A percentile compares a stretch with the other conserved stretches of the same genome.
These are phyloP conservation scores for Pseudognaphalium luteoalbum DNA, from an alignment of 129 eudicot genomes.

Conservation along the genomic window DNA sequence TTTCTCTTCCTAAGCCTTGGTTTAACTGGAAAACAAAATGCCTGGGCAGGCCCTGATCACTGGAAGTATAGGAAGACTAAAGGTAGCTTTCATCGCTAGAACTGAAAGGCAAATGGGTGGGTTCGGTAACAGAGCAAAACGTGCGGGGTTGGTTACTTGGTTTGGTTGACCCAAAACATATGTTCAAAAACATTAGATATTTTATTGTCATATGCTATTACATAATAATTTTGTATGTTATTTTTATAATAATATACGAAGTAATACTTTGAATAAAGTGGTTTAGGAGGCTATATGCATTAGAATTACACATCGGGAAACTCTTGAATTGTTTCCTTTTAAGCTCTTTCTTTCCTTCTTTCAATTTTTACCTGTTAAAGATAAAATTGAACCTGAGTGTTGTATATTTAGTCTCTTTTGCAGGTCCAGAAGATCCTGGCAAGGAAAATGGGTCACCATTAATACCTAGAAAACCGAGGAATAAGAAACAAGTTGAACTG, in stretches of 20 bases:
- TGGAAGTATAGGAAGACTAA: slow-evolving; percentile 62
- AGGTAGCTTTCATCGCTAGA: slow-evolving; percentile 32
- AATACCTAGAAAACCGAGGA: slow-evolving; percentile 32
- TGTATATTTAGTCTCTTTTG: slow-evolving; percentile 11
- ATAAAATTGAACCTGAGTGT: neutral
- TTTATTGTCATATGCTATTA: neutral
- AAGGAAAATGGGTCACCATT: slow-evolving; percentile 32
- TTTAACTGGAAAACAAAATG: slow-evolving; percentile 47
- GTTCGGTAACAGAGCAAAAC: neutral
- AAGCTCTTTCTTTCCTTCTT: neutral
- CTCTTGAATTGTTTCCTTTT: neutral
- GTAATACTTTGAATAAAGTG: neutral
- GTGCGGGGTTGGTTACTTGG: neutral
- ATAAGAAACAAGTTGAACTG: slow-evolving; percentile 45
- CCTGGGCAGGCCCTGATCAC: slow-evolving; percentile 78
- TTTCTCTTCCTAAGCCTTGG: slow-evolving; percentile 40
- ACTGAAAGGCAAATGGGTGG: neutral
- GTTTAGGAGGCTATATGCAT: neutral
- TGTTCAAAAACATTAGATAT: neutral
- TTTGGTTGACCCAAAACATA: slow-evolving; percentile 4
- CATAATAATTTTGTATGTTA: neutral
- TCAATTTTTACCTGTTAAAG: neutral
- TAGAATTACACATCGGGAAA: neutral
- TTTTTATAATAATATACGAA: neutral
- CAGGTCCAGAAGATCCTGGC: slow-evolving; percentile 38